Evolutionary conservation across 495 filamentous ascomycete species (phyloP), one percentile per base, ranked within the genome.

Genomic region (Penicillium longicatenatum): DNA sequence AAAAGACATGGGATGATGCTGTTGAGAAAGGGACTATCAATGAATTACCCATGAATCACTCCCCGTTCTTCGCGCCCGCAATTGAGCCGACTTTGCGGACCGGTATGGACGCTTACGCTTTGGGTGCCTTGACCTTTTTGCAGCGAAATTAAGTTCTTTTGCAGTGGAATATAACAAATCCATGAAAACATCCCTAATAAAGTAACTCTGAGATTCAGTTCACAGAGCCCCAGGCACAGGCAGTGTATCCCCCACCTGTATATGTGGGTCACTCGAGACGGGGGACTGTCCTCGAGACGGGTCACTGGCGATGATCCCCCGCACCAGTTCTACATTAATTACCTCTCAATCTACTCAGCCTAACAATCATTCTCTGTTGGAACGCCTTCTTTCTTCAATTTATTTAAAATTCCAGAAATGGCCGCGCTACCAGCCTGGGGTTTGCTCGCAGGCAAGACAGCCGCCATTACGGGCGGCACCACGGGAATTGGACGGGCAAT

Each of bases 401-500:
- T 11, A 11, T 35, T 12, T 3, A 35, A 11, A 44, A 44, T 19
- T 16, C 48, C 6, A 52, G 37, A 48, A 48, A 62, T 59, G 60
- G 60, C 56, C 44, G 54, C 58, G 33, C 49, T 67, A 4, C 64
- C 64, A 14, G 64, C 64, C 20, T 63, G 57, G 64, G 61, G 61
- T 39, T 49, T 70, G 50, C 79, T 90, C 39, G 68, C 70, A 53
- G 78, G 78, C 69, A 89, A 89, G 62, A 83, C 82, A 6, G 86
- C 85, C 58, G 84, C 87, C 61, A 84, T 91, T 57, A 90, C 88
- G 0, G 88, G 87, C 52, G 85, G 84, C 54, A 85, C 84, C 2
- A 86, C 86, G 1, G 88, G 88, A 46, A 89, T 91, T 58, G 88
- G 88, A 39, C 84, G 86, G 21, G 87, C 87, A 53, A 89, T 89